Percentiles rank a stretch among this genome's conserved stretches.
Evolutionary conservation across 208 protist genomes (phyloP).

Genomic region (Lotmaria passim): DNA sequence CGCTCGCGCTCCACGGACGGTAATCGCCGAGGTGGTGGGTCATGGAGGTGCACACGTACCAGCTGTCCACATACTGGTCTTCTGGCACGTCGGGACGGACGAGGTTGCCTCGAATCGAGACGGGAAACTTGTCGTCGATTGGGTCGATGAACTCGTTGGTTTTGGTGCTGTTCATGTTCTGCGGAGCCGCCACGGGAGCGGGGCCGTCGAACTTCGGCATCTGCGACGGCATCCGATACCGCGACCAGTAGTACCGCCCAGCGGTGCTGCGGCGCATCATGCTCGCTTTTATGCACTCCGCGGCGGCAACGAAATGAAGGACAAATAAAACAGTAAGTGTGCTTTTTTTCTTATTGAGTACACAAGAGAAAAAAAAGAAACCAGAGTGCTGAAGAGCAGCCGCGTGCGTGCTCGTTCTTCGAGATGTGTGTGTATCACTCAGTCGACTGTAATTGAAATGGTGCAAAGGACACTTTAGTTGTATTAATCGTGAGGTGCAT

Average conservation of each 20-base stretch:
- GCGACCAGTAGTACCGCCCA: slow-evolving; percentile 81
- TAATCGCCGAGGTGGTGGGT: slow-evolving; percentile 88
- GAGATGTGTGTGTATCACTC: too few species aligned
- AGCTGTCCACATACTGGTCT: slow-evolving; percentile 92
- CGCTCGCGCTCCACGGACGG: slow-evolving; percentile 83
- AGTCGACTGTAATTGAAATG: too few species aligned
- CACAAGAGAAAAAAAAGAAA: too few species aligned
- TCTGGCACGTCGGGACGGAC: slow-evolving; percentile 84
- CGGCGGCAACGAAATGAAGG: not conserved
- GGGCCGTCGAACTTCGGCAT: slow-evolving; percentile 90
- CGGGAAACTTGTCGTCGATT: slow-evolving; percentile 90
- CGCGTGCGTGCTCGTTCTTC: too few species aligned
- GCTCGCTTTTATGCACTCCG: not conserved
- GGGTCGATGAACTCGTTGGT: slow-evolving; percentile 92
- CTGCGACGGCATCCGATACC: slow-evolving; percentile 84
- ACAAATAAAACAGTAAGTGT: slow-evolving; percentile 7
- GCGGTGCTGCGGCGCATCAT: slow-evolving; percentile 53
- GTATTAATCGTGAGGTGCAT: too few species aligned
- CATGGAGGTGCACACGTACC: slow-evolving; percentile 91
- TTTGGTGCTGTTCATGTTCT: slow-evolving; percentile 93
- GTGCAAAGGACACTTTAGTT: too few species aligned
- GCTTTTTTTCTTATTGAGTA: too few species aligned
- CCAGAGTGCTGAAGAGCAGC: too few species aligned
- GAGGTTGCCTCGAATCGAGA: slow-evolving; percentile 80
- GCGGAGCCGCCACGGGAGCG: slow-evolving; percentile 80